These are phyloP conservation scores for Neurospora discreta DNA, from an alignment of 495 filamentous ascomycete genomes.

Conservation along the genomic window DNA sequence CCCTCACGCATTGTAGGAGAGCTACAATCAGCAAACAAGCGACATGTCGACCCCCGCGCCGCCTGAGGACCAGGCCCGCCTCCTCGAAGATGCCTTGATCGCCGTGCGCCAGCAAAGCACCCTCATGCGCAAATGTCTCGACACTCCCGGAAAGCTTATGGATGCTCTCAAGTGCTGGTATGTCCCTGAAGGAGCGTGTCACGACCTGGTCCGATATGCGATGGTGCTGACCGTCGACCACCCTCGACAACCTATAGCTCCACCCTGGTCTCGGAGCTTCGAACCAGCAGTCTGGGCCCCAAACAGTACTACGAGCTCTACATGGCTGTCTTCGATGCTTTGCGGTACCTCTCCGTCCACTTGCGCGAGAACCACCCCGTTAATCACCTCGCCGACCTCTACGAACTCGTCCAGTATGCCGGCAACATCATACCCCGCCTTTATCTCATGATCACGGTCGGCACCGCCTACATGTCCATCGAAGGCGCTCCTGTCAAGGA, in stretches of 20 bases:
- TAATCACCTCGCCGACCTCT: conserved; percentile 95
- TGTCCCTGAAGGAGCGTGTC: conserved; percentile 10
- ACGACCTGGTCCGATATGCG: not conserved
- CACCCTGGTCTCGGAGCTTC: conserved; percentile 91
- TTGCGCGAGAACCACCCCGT: conserved; percentile 94
- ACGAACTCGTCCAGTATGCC: conserved; percentile 98
- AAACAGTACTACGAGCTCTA: conserved; percentile 99
- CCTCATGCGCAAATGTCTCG: conserved; percentile 94
- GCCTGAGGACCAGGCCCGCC: conserved; percentile 82
- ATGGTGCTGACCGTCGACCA: not conserved
- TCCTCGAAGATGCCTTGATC: conserved; percentile 92
- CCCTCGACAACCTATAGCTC: conserved; percentile 46
- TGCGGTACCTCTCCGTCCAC: conserved; percentile 93
- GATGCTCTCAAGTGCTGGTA: conserved; percentile 99
- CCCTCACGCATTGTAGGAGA: not conserved
- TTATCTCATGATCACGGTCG: conserved; percentile 98
- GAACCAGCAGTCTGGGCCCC: conserved; percentile 86
- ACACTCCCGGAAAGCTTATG: conserved; percentile 98
- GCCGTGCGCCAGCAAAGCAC: conserved; percentile 93
- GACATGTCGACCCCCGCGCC: conserved; percentile 51
- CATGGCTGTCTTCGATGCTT: conserved; percentile 96
- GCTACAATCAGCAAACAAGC: not conserved
- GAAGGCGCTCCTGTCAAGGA: conserved; percentile 98
- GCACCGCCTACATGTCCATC: conserved; percentile 97
- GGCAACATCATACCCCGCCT: conserved; percentile 94